Base-by-base conservation (phyloP, 2,329 filamentous ascomycete species). In the Nothophoma quercina region DNA sequence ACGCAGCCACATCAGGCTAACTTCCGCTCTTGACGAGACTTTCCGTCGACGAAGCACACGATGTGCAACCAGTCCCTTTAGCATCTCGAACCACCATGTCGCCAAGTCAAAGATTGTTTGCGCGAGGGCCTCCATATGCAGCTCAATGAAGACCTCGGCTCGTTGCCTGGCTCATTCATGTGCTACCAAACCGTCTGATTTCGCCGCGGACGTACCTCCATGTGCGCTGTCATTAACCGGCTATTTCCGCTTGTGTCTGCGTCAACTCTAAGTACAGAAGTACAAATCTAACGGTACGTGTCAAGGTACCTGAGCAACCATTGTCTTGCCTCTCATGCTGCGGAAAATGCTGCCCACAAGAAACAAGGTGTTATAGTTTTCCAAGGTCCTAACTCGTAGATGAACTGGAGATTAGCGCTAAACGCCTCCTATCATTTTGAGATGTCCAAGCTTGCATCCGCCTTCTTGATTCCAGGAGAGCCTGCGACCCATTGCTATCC, bases 201-300 rank as follows among this genome's bases (percentile, higher is more conserved):
- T 25, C 36, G 32, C 42, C 25, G 32, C 36, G 32, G 25, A 42
- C 25, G 23, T 34, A 28, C n/a, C 10, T 43, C 32, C 38, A 38
- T 43, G 46, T 50, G 32, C 23, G 46, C 46, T 50, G 39, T 50
- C 41, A 39, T 15, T 19, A 4, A 40, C 21, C 34, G 38, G 48
- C 28, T 29, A 26, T 52, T 38, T 19, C 30, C 42, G 30, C 30
- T 38, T 42, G 7, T 23, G 40, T 40, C 21, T 40, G 19, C 43
- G 40, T 51, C 34, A 29, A 42, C 25, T 16, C 26, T 13, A 28
- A 7, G 28, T 29, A 33, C 39, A 23, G 26, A 19, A n/a, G 18
- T 15, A n/a, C 25, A 13, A 8, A 19, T 19, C 9, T 28, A 38
- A 9, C n/a, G 22, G 18, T 25, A 23, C 39, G 33, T 21, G 4